These are phyloP conservation scores for Colletotrichum orbiculare DNA, from an alignment of 2,329 filamentous ascomycete genomes.

Conservation along the genomic window DNA sequence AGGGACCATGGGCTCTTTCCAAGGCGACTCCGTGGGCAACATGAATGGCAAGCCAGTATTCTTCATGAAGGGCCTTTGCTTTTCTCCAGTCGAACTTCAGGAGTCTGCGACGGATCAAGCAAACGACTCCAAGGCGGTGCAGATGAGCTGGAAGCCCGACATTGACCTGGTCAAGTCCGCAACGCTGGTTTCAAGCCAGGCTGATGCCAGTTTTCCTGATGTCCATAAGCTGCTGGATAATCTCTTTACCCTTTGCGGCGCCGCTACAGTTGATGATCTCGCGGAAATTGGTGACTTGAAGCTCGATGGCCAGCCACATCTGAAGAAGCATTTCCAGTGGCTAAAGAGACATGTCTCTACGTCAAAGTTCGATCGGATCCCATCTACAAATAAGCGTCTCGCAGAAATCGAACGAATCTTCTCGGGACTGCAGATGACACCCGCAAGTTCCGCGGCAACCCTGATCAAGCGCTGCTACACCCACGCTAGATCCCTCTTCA, in stretches of 20 bases:
- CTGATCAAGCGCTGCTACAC: conserved; percentile 26
- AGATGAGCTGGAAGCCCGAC: background rate
- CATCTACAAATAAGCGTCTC: background rate
- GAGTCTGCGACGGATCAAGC: background rate
- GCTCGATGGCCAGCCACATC: background rate
- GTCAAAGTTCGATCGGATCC: rapidly evolving
- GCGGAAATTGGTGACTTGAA: background rate
- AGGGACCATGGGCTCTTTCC: background rate
- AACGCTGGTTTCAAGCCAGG: background rate
- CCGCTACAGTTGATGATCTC: background rate
- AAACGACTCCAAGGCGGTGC: background rate
- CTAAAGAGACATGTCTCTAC: background rate
- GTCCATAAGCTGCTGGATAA: conserved; percentile 1
- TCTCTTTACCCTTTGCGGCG: conserved; percentile 13
- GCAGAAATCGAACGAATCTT: background rate
- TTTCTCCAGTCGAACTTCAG: conserved; percentile 8
- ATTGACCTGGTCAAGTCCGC: background rate
- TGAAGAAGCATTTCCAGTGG: conserved; percentile 8
- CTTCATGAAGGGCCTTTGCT: conserved; percentile 5
- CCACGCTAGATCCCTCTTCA: conserved; percentile 5
- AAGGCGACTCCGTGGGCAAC: background rate
- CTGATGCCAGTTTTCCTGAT: background rate
- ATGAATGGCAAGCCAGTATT: background rate
- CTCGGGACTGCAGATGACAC: background rate
- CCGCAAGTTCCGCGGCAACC: background rate